These are phyloP conservation scores for Halophytophthora batemanensis DNA, from an alignment of 352 stramenopile species.

Conservation along the genomic window DNA sequence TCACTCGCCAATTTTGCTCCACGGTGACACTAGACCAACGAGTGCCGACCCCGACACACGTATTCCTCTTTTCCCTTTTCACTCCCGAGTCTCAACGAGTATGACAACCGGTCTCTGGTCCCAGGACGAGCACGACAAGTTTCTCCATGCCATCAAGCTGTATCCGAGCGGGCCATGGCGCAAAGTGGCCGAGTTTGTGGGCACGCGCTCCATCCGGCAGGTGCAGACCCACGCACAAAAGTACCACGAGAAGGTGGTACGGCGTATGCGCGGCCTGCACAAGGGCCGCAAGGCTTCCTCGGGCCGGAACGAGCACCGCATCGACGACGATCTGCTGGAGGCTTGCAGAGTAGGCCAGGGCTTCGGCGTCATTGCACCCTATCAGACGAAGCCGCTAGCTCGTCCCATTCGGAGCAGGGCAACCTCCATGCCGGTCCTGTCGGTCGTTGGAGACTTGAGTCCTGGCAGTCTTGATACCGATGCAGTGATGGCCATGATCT, in stretches of 20 bases:
- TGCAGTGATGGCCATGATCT: constrained; percentile 4
- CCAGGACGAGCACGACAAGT: constrained; percentile 57
- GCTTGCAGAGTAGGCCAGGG: constrained; percentile 32
- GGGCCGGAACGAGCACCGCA: constrained; percentile 34
- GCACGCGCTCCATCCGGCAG: constrained; percentile 53
- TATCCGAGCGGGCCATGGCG: constrained; percentile 57
- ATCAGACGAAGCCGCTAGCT: not conserved
- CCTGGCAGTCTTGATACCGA: constrained; percentile 23
- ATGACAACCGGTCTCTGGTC: constrained; percentile 47
- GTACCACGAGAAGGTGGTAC: constrained; percentile 56
- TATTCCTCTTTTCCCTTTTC: constrained; percentile 23
- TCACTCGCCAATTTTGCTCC: constrained; percentile 19
- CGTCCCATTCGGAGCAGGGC: constrained; percentile 5
- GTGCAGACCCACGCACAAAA: constrained; percentile 66
- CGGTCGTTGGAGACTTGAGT: constrained; percentile 16
- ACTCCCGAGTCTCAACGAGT: constrained; percentile 1
- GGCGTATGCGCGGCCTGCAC: constrained; percentile 39
- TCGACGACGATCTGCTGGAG: constrained; percentile 33
- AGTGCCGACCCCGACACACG: constrained; percentile 8
- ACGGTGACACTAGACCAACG: not conserved
- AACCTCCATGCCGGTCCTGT: constrained; percentile 15
- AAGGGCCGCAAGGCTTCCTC: constrained; percentile 34
- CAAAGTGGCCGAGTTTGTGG: constrained; percentile 40
- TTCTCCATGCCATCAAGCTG: constrained; percentile 46
- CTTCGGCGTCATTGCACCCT: constrained; percentile 20